Evolutionary conservation across 2,329 filamentous ascomycete genomes (phyloP).

Genomic region (Colletotrichum coccodes): DNA sequence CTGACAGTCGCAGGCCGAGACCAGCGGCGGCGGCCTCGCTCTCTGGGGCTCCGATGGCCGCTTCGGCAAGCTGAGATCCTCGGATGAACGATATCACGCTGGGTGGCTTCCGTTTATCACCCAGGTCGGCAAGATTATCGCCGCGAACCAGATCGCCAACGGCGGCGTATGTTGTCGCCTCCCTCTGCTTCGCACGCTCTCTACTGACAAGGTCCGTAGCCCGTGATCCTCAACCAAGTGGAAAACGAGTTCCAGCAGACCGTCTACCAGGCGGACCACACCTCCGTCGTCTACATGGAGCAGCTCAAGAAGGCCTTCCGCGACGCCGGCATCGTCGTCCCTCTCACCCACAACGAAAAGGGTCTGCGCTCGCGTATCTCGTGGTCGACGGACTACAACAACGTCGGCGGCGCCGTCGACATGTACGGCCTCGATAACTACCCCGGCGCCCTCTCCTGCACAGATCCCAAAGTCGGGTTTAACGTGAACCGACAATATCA

Average conservation of each 20-base stretch:
- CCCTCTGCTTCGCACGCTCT: constrained; percentile 57
- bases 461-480: constrained; percentile 57
- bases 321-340: constrained; percentile 76
- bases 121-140: constrained; percentile 71
- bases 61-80: constrained; percentile 50
- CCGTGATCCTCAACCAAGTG: constrained; percentile 80
- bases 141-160: constrained; percentile 82
- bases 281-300: constrained; percentile 46
- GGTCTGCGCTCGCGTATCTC: constrained; percentile 43
- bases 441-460: constrained; percentile 68
- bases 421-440: constrained; percentile 70
- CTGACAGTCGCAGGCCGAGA: constrained; percentile 29
- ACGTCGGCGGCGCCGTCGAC: constrained; percentile 61
- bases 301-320: constrained; percentile 73
- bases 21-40: constrained; percentile 48
- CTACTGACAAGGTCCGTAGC: constrained; percentile 62
- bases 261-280: constrained; percentile 53
- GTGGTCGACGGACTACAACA: constrained; percentile 65
- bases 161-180: constrained; percentile 65
- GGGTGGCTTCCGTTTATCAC: constrained; percentile 53
- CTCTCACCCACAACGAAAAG: constrained; percentile 81
- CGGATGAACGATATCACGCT: constrained; percentile 51
- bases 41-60: constrained; percentile 38
- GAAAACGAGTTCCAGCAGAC: constrained; percentile 82
- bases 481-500: constrained; percentile 59